phyloP scores from a whole-genome alignment of 371 early-diverging fungal species.

The Mucor circinelloides region DNA sequence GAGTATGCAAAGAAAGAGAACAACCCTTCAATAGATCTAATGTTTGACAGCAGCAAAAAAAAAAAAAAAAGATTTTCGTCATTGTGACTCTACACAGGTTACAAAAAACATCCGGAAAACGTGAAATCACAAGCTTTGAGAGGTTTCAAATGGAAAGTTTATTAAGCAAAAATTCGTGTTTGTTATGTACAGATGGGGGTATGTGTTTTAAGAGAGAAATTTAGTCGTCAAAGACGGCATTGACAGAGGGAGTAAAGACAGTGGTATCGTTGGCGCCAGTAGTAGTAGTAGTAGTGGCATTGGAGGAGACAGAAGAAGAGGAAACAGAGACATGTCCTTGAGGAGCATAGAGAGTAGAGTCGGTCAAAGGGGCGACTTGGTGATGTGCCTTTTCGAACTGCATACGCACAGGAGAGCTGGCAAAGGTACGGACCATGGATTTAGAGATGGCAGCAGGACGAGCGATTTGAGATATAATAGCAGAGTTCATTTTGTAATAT shows the following conservation, averaged over 20 bases:
- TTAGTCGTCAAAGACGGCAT: conserved; percentile 36
- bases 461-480: conserved; percentile 25
- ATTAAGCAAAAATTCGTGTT: neutral
- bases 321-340: conserved; percentile 16
- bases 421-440: conserved; percentile 13
- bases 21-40: neutral
- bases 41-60: neutral
- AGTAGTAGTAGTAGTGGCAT: neutral
- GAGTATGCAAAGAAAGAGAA: neutral
- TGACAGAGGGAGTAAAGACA: conserved; percentile 43
- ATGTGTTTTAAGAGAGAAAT: neutral
- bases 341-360: conserved; percentile 28
- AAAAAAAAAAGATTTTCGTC: neutral
- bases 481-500: conserved; percentile 18
- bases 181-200: neutral
- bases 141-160: neutral
- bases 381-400: conserved; percentile 23
- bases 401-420: conserved; percentile 2
- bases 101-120: neutral
- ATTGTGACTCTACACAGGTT: neutral
- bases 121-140: neutral
- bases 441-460: conserved; percentile 15
- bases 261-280: neutral
- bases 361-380: conserved; percentile 36
- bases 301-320: neutral